phyloP scores from a whole-genome alignment of 495 filamentous ascomycete genomes.

The Apiosordaria backusii region DNA sequence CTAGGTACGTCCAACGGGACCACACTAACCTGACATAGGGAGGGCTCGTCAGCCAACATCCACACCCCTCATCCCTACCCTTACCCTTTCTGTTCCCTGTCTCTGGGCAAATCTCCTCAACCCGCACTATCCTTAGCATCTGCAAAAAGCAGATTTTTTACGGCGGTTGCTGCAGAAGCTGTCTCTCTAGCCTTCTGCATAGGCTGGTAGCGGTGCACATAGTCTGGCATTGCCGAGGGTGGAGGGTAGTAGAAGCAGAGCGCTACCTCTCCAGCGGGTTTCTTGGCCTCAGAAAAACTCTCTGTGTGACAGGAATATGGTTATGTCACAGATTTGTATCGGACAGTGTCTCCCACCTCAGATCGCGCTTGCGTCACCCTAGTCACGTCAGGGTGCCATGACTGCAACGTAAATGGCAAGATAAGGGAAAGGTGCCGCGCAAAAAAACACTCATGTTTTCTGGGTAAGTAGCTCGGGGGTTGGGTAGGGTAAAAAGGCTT shows the following conservation, averaged over 20 bases:
- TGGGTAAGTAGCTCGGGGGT: neutral
- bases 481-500: neutral
- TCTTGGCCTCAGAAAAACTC: constrained; percentile 1
- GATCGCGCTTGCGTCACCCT: constrained; percentile 10
- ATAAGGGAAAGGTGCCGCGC: constrained; percentile 15
- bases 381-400: constrained; percentile 21
- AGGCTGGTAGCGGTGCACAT: neutral
- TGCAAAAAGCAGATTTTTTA: neutral
- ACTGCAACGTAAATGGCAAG: constrained; percentile 20
- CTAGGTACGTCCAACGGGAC: neutral
- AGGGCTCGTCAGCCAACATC: neutral
- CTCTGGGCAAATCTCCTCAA: neutral
- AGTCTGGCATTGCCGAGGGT: constrained; percentile 7
- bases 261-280: constrained; percentile 8
- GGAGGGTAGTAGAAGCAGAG: constrained; percentile 6
- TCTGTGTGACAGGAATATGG: constrained; percentile 3
- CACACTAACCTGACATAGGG: neutral
- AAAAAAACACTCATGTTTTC: constrained; percentile 12
- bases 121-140: neutral
- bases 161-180: neutral
- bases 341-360: neutral
- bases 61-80: neutral
- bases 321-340: constrained; percentile 9
- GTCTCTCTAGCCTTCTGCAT: neutral
- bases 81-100: neutral